Evolutionary conservation across 768 basidiomycete species (phyloP).

Genomic region (Phlebiopsis gigantea): DNA sequence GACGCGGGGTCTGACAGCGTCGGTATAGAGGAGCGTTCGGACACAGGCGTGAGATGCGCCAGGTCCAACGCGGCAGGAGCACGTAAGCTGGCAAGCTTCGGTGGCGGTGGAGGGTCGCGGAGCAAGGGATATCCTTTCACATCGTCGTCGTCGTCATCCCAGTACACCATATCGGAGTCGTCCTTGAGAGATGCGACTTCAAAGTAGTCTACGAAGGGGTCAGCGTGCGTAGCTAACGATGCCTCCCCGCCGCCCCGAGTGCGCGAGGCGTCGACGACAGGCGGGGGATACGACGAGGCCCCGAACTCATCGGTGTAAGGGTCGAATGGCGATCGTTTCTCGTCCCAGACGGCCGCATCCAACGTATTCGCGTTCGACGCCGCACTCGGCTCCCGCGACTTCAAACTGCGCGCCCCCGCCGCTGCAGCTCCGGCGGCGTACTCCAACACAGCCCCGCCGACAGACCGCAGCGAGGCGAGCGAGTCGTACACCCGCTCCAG

Average conservation of each 20-base stretch:
- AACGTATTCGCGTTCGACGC: constrained; percentile 28
- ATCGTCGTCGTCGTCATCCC: constrained; percentile 16
- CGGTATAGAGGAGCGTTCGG: constrained; percentile 19
- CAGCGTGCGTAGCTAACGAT: constrained; percentile 15
- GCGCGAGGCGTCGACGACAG: constrained; percentile 8
- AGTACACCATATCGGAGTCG: constrained; percentile 12
- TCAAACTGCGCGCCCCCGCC: constrained; percentile 15
- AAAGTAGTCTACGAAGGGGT: constrained; percentile 23
- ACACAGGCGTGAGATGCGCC: constrained; percentile 20
- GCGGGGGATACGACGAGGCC: constrained; percentile 25
- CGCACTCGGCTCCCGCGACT: constrained; percentile 30
- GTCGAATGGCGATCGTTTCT: constrained; percentile 32
- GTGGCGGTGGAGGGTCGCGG: constrained; percentile 21
- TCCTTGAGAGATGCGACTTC: constrained; percentile 20
- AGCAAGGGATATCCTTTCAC: constrained; percentile 11
- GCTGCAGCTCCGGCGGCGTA: constrained; percentile 19
- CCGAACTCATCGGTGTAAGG: constrained; percentile 42
- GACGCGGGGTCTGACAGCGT: constrained; percentile 21
- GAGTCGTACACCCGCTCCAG: constrained; percentile 23
- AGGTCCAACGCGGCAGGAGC: constrained; percentile 15
- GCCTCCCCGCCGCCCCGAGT: constrained; percentile 18
- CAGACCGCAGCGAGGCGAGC: constrained; percentile 23
- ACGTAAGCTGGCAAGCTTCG: constrained; percentile 14
- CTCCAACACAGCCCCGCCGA: constrained; percentile 25
- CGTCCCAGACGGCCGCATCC: constrained; percentile 26